phyloP scores from a whole-genome alignment of 2,329 filamentous ascomycete species.

The Reticulascus tulasneorum region DNA sequence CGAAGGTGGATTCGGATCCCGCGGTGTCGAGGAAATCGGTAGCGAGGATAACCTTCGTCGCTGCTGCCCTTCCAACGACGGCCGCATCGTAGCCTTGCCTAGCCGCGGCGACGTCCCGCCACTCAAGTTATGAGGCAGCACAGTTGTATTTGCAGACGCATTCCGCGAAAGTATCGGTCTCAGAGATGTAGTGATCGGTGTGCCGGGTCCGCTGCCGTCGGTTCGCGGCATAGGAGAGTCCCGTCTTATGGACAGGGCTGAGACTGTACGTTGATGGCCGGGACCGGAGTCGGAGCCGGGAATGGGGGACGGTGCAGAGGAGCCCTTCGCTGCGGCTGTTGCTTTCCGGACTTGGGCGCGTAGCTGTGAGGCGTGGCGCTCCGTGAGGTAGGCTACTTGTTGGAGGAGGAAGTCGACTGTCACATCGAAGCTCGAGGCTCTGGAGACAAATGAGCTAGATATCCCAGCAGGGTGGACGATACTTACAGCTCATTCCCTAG shows the following conservation, averaged over 20 bases:
- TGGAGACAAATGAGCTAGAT: conserved; percentile 25
- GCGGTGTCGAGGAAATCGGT: conserved; percentile 29
- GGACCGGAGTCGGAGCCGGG: conserved; percentile 43
- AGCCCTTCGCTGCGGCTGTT: conserved; percentile 53
- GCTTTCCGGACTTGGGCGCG: conserved; percentile 83
- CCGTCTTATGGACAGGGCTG: conserved; percentile 53
- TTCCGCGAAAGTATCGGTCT: conserved; percentile 45
- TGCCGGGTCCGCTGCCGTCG: conserved; percentile 40
- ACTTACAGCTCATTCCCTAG: conserved; percentile 74
- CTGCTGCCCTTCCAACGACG: conserved; percentile 24
- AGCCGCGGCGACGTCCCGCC: conserved; percentile 27
- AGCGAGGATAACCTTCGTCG: conserved; percentile 42
- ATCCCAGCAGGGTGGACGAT: not conserved
- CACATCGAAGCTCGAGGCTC: conserved; percentile 75
- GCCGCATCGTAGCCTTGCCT: conserved; percentile 16
- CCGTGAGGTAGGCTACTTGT: conserved; percentile 90
- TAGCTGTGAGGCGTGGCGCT: conserved; percentile 84
- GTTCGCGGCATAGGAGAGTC: conserved; percentile 51
- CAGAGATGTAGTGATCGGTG: conserved; percentile 37
- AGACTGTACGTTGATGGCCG: conserved; percentile 40
- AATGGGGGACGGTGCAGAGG: conserved; percentile 53
- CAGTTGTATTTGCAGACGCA: conserved; percentile 42
- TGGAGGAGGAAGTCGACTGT: conserved; percentile 85
- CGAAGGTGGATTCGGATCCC: conserved; percentile 19
- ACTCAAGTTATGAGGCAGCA: conserved; percentile 27